A percentile compares a stretch with the other conserved stretches of the same genome.
Conservation (phyloP, 2,329 filamentous ascomycete genomes). For the Sordariomycetes sp. region DNA sequence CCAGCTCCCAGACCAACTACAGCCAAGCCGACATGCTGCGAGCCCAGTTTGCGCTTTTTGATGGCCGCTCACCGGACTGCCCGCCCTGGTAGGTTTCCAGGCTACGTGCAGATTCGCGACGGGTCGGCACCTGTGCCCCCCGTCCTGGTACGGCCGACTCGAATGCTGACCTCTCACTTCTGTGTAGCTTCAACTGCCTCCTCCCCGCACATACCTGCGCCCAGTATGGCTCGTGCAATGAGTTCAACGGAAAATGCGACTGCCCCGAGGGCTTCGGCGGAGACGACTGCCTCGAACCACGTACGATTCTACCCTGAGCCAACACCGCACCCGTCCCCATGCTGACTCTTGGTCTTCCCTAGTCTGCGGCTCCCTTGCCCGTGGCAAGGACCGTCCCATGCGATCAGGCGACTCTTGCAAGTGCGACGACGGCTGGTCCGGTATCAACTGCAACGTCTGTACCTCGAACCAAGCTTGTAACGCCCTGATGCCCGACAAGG, state of each 20-base stretch:
- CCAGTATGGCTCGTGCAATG: slow-evolving; percentile 83
- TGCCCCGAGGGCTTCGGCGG: slow-evolving; percentile 91
- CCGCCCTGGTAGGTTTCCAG: slow-evolving; percentile 55
- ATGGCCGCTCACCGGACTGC: slow-evolving; percentile 64
- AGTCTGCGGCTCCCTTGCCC: slow-evolving; percentile 80
- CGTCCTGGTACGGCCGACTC: not conserved
- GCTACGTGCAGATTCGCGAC: not conserved
- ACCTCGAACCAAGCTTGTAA: slow-evolving; percentile 74
- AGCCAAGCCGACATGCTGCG: slow-evolving; percentile 50
- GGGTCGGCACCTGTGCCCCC: not conserved
- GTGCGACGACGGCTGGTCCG: slow-evolving; percentile 88
- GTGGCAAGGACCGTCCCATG: slow-evolving; percentile 68
- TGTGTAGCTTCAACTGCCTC: slow-evolving; percentile 85
- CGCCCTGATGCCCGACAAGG: slow-evolving; percentile 71
- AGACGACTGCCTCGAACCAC: slow-evolving; percentile 80
- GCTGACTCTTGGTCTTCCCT: slow-evolving; percentile 2
- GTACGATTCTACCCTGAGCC: slow-evolving; percentile 28
- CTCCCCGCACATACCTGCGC: slow-evolving; percentile 84
- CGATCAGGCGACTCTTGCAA: slow-evolving; percentile 63
- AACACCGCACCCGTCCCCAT: not conserved
- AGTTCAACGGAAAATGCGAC: slow-evolving; percentile 82
- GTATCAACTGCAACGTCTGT: slow-evolving; percentile 98
- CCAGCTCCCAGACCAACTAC: slow-evolving; percentile 42
- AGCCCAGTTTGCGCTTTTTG: slow-evolving; percentile 60
- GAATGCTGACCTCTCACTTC: slow-evolving; percentile 17